phyloP scores from a whole-genome alignment of 2,329 filamentous ascomycete species.

The Nigrospora sphaerica region DNA sequence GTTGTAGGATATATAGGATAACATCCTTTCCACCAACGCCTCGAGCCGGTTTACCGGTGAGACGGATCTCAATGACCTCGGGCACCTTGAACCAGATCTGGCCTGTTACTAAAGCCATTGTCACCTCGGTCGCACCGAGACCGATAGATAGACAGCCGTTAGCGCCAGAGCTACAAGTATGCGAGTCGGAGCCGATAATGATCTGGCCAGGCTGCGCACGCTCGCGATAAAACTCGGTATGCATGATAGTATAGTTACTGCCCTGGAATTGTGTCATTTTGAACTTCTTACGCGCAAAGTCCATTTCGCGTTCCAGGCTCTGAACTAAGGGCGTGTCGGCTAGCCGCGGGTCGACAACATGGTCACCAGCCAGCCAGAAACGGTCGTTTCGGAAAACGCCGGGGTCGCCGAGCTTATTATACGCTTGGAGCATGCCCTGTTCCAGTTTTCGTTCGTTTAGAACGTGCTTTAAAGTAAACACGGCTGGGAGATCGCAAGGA shows the following conservation, averaged over 20 bases:
- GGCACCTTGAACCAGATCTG: conserved; percentile 40
- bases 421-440: conserved; percentile 31
- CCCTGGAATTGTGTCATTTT: conserved; percentile 32
- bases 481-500: too few species aligned
- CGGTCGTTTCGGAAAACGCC: conserved; percentile 41
- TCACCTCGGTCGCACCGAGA: conserved; percentile 36
- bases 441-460: too few species aligned
- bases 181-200: conserved; percentile 35
- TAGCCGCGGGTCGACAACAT: conserved; percentile 36
- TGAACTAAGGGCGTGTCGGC: conserved; percentile 26
- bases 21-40: conserved; percentile 38
- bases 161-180: conserved; percentile 36
- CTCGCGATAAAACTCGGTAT: conserved; percentile 37
- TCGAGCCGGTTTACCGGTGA: conserved; percentile 24
- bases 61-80: conserved; percentile 30
- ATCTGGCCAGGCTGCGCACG: conserved; percentile 35
- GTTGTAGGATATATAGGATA: conserved; percentile 33
- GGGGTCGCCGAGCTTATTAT: conserved; percentile 29
- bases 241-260: conserved; percentile 31
- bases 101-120: conserved; percentile 34
- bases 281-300: conserved; percentile 28
- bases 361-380: conserved; percentile 42
- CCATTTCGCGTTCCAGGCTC: conserved; percentile 26
- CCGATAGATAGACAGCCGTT: conserved; percentile 35
- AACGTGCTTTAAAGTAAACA: too few species aligned